Evolutionary conservation across 1,284 basidiomycete genomes (phyloP), one percentile per base, ranked within the genome.

Genomic region (Cystobasidium slooffiae): DNA sequence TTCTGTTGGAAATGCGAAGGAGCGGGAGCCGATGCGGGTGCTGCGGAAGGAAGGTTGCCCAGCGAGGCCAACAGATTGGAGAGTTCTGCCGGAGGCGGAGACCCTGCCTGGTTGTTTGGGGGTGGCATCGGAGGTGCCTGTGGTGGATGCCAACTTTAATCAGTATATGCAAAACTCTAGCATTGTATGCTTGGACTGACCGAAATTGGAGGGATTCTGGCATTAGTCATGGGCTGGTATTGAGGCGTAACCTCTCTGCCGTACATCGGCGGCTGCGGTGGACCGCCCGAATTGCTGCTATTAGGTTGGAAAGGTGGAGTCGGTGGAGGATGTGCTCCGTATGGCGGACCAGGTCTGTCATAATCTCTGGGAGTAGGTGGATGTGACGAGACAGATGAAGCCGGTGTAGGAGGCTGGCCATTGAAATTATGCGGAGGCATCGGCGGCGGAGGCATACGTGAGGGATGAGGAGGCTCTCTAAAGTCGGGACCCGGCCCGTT

Each of bases 381-480:
- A 9, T 31, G 66, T 43, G 44, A n/a, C 20, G 66, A 39, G 31
- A 58, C 53, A 5, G 66, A 47, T 18, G 66, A 46, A 43, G 39
- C 65, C 9, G 66, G 66, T 31, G 66, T 46, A 44, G 52, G 51
- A 22, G 66, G 53, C 8, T 46, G 51, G 18, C 53, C 66, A n/a
- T 68, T 47, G 31, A 80, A 80, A 64, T 75, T 78, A 59, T 77
- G 77, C 51, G 76, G 80, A 46, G 79, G 81, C 75, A 61, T 72
- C 63, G 80, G 85, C 16, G 84, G 85, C 68, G 81, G 85, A 49
- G 64, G 73, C 22, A 74, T 70, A 24, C 67, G 73, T 49, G 52
- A 46, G 31, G 62, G 74, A 22, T 62, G 72, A 41, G 74, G 68
- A 51, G 65, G 72, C 46, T 18, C 22, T 41, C 59, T 5, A 12